Evolutionary conservation across 2,329 filamentous ascomycete species (phyloP), one percentile per base, ranked within the genome.

Genomic region (Sporothrix globosa): DNA sequence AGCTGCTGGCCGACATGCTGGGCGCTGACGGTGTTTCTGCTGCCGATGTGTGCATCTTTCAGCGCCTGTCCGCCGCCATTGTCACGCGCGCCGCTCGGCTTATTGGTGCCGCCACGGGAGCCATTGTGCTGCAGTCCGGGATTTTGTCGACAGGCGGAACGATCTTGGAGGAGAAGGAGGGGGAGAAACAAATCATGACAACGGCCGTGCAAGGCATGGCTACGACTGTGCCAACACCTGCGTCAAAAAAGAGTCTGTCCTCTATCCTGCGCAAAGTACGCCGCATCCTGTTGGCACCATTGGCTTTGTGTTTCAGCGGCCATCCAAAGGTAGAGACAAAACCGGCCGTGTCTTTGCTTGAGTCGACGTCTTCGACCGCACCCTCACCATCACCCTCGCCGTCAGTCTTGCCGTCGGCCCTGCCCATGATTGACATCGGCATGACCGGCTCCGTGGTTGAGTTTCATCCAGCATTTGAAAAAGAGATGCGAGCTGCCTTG

Each of bases 381-480:
- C n/a, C 21, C 4, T 61, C 21, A 9, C 39, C 39, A 24, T 46
- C 39, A 0, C 21, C n/a, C 10, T 41, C 10, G 7, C 13, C 24
- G 41, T 24, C 24, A 2, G 39, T 7, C 24, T 44, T 44, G 5
- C 24, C 24, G 44, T 19, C 56, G 10, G 11, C 48, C 21, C 24
- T 4, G 9, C 34, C 44, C 44, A 44, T 68, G 24, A 83, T 91
- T 69, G 95, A 98, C 77, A 88, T 98, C 75, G 95, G 96, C 76
- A 93, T 97, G 1, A 95, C 98, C 78, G 95, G 96, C 73, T 93
- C 90, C 77, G 83, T 99, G 68, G 93, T 97, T 2, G 96, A 98
- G 80, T 95, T 96, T 81, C 98, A 97, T 79, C 96, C 96, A 7
- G 90, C 90, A 76, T 99, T 97, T 81, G 89, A 95, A 74, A 90